These are phyloP conservation scores for Monosporascus sp. DNA, from an alignment of 2,329 filamentous ascomycete genomes.

Conservation along the genomic window DNA sequence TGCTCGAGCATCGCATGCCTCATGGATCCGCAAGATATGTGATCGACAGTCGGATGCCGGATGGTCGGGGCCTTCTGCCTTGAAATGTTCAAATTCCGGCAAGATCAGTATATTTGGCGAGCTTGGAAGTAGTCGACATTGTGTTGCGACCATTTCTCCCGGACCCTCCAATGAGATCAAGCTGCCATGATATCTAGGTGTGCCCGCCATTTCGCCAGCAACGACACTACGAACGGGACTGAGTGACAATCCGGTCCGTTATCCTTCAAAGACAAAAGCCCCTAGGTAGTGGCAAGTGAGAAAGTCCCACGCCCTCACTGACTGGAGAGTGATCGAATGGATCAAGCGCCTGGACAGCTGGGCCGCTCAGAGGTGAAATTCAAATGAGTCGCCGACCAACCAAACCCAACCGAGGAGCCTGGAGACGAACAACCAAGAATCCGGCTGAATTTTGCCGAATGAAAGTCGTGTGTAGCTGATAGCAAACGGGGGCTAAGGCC, in stretches of 20 bases:
- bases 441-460: no score
- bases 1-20: slow-evolving; percentile 41
- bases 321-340: no score
- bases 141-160: slow-evolving; percentile 49
- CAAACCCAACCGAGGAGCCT: no score
- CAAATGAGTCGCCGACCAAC: no score
- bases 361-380: no score
- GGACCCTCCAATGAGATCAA: slow-evolving; percentile 58
- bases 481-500: no score
- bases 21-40: slow-evolving; percentile 46
- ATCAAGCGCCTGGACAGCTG: no score
- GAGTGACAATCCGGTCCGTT: background rate
- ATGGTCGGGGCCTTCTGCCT: slow-evolving; percentile 26
- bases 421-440: no score
- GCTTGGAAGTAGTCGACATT: slow-evolving; percentile 54
- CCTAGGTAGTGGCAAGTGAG: background rate
- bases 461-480: no score
- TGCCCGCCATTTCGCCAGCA: slow-evolving; percentile 19
- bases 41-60: slow-evolving; percentile 30
- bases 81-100: slow-evolving; percentile 45
- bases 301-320: background rate
- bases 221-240: background rate
- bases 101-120: slow-evolving; percentile 55
- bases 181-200: slow-evolving; percentile 36
- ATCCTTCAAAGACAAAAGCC: background rate